Evolutionary conservation across 192 early-diverging fungal genomes (phyloP).

Genomic region (Coemansia reversa): DNA sequence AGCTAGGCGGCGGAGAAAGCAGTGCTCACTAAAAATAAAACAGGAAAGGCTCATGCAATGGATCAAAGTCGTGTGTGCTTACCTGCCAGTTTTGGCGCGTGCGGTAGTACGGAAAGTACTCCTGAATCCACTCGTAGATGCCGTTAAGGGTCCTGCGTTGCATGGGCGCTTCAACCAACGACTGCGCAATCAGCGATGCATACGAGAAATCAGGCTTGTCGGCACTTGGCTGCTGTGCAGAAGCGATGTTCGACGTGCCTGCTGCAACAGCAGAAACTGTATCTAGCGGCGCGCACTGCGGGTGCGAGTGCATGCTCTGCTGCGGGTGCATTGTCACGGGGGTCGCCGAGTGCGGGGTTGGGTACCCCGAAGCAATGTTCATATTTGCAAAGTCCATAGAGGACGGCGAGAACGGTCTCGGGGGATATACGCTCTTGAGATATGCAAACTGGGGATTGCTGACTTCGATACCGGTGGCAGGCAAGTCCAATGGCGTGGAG

Average conservation of each 20-base stretch:
- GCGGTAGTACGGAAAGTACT: conserved; percentile 77
- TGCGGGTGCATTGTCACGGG: conserved; percentile 25
- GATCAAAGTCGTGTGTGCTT: conserved; percentile 18
- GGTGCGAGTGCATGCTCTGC: conserved; percentile 13
- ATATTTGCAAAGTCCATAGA: conserved; percentile 52
- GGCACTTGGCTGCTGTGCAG: conserved; percentile 20
- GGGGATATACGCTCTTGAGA: conserved; percentile 38
- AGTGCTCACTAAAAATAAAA: background rate
- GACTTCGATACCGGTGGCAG: conserved; percentile 34
- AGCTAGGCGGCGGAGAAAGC: background rate
- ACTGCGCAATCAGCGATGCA: conserved; percentile 79
- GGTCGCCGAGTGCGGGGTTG: conserved; percentile 44
- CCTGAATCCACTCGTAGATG: conserved; percentile 84
- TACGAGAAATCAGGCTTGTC: conserved; percentile 81
- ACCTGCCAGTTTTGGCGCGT: conserved; percentile 64
- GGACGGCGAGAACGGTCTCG: conserved; percentile 49
- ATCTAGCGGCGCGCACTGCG: conserved; percentile 18
- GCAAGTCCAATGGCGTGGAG: conserved; percentile 25
- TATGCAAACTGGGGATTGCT: conserved; percentile 46
- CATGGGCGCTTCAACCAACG: conserved; percentile 66
- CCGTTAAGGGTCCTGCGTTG: conserved; percentile 77
- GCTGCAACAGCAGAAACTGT: conserved; percentile 8
- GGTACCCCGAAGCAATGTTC: conserved; percentile 52
- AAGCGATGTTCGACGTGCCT: conserved; percentile 6
- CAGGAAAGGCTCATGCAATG: conserved; percentile 8